Conservation (phyloP, 1,284 basidiomycete genomes). For the Naganishia sp. region DNA sequence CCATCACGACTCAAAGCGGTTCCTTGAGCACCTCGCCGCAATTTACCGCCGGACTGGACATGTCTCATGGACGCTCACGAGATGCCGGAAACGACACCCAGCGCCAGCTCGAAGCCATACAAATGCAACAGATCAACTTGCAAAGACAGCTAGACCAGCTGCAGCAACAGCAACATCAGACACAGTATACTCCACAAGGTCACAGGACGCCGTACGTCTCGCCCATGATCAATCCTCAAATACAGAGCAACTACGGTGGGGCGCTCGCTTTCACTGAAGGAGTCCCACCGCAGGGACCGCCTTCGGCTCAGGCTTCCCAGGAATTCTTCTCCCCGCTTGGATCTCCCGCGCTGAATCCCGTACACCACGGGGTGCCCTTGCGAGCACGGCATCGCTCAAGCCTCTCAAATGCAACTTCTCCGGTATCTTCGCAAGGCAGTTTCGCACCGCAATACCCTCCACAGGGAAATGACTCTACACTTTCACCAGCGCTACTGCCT, state of each 20-base stretch:
- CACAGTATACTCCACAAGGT: slow-evolving; percentile 44
- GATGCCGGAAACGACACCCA: slow-evolving; percentile 29
- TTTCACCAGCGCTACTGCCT: slow-evolving; percentile 49
- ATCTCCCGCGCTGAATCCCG: slow-evolving; percentile 60
- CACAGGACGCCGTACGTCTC: slow-evolving; percentile 35
- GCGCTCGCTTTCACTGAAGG: slow-evolving; percentile 3
- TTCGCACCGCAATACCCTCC: slow-evolving; percentile 46
- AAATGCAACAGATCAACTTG: slow-evolving; percentile 11
- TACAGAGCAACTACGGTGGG: slow-evolving; percentile 1
- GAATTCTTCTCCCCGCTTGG: slow-evolving; percentile 62
- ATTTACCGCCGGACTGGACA: not conserved
- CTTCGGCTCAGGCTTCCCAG: slow-evolving; percentile 35
- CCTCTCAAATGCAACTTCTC: slow-evolving; percentile 38
- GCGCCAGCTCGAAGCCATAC: slow-evolving; percentile 45
- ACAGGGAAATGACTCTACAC: slow-evolving; percentile 40
- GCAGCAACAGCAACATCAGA: slow-evolving; percentile 50
- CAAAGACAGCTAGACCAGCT: slow-evolving; percentile 35
- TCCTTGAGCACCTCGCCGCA: slow-evolving; percentile 43
- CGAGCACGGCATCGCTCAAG: slow-evolving; percentile 17
- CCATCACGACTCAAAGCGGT: slow-evolving; percentile 38
- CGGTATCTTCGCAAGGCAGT: slow-evolving; percentile 36
- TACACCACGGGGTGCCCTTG: slow-evolving; percentile 21
- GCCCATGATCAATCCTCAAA: slow-evolving; percentile 28
- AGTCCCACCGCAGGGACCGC: slow-evolving; percentile 20
- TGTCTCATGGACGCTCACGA: not conserved